Percentiles rank a stretch among this genome's conserved stretches.
phyloP scores from a whole-genome alignment of 768 basidiomycete species.

The Tylopilus sp. region DNA sequence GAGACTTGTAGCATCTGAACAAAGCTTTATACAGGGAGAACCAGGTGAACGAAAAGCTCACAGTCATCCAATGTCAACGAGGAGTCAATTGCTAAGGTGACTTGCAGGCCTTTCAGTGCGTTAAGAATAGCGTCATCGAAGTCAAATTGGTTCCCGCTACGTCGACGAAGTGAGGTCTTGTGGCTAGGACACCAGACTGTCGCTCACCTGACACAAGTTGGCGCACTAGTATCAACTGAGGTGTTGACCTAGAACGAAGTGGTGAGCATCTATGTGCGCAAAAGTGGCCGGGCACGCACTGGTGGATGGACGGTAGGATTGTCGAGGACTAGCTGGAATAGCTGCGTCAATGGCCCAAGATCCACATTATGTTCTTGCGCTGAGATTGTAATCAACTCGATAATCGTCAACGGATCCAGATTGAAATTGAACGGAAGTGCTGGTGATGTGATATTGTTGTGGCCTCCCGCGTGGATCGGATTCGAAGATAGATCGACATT shows the following conservation, averaged over 20 bases:
- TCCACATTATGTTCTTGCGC: constrained; percentile 53
- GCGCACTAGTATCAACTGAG: constrained; percentile 46
- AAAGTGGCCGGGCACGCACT: constrained; percentile 29
- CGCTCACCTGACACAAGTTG: constrained; percentile 57
- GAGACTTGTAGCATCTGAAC: constrained; percentile 51
- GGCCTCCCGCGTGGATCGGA: constrained; percentile 59
- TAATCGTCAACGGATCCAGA: constrained; percentile 57
- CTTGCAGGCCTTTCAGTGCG: constrained; percentile 56
- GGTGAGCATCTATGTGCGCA: not conserved
- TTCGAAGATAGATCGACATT: constrained; percentile 50
- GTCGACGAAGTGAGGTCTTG: constrained; percentile 7
- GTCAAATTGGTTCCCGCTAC: constrained; percentile 65
- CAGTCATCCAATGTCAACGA: constrained; percentile 64
- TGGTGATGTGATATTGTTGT: constrained; percentile 54
- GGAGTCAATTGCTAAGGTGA: constrained; percentile 54
- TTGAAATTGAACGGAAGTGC: constrained; percentile 61
- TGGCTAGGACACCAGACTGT: not conserved
- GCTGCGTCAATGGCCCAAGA: constrained; percentile 53
- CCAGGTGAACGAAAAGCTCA: constrained; percentile 27
- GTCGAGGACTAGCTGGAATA: constrained; percentile 52
- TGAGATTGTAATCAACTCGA: constrained; percentile 48
- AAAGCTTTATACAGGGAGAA: constrained; percentile 1
- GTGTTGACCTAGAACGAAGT: constrained; percentile 44
- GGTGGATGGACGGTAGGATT: constrained; percentile 51
- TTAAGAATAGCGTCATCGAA: constrained; percentile 56